Conservation (phyloP, 2,329 filamentous ascomycete species). For the Curvularia lunata region DNA sequence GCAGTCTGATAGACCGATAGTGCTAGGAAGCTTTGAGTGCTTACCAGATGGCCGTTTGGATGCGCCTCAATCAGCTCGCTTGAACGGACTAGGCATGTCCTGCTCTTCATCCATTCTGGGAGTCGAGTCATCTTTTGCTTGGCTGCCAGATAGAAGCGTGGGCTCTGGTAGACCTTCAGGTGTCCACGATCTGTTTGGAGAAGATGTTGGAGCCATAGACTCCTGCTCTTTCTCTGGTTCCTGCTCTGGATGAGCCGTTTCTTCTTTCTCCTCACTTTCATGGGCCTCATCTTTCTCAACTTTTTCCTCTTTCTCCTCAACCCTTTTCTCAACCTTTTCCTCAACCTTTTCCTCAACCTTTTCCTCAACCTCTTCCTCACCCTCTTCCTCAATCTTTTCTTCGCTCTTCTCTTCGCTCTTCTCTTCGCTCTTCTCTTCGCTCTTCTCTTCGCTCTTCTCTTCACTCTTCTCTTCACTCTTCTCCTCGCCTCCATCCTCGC, state of each 20-base stretch:
- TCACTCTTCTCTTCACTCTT: too few relatives aligned
- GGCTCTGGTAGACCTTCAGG: constrained; percentile 3
- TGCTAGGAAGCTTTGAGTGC: not conserved
- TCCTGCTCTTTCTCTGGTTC: constrained; percentile 5
- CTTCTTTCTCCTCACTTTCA: not conserved
- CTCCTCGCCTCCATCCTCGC: too few relatives aligned
- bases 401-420: not conserved
- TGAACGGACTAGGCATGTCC: constrained; percentile 3
- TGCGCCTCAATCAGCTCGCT: not conserved
- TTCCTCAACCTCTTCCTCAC: not conserved
- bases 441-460: not conserved
- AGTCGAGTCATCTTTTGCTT: not conserved
- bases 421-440: not conserved
- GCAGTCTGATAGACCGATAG: not conserved
- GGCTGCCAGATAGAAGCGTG: not conserved
- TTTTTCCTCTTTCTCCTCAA: not conserved
- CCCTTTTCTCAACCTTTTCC: not conserved
- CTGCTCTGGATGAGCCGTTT: not conserved
- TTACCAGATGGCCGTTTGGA: constrained; percentile 3
- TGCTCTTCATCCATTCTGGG: not conserved
- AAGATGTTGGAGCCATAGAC: constrained; percentile 3
- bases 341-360: not conserved
- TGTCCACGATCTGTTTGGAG: constrained; percentile 10
- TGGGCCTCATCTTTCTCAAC: constrained; percentile 1
- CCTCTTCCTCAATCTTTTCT: not conserved